Percentiles rank a stretch among this genome's conserved stretches.
Conservation (phyloP, 306 rosid genomes). For the Gleditsia sinensis region DNA sequence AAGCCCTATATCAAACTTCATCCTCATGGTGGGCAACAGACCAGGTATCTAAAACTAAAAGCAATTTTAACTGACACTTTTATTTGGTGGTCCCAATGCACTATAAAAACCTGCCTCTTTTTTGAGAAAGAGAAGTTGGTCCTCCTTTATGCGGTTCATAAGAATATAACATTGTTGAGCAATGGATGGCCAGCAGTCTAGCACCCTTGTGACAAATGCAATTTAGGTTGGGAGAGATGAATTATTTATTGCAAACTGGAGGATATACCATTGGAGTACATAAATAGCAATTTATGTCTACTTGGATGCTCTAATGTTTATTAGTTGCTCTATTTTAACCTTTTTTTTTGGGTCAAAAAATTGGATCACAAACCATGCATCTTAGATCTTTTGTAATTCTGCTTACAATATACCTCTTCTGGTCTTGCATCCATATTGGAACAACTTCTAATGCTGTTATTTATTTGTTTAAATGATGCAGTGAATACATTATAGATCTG, state of each 20-base stretch:
- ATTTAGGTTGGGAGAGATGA: slow-evolving; percentile 17
- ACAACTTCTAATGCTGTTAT: slow-evolving; percentile 33
- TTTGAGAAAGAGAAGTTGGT: slow-evolving; percentile 17
- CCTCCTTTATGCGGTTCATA: slow-evolving; percentile 15
- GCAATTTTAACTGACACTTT: slow-evolving; percentile 16
- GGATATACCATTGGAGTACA: slow-evolving; percentile 19
- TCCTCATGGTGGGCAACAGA: slow-evolving; percentile 20
- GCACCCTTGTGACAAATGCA: slow-evolving; percentile 12
- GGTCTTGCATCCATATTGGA: slow-evolving; percentile 20
- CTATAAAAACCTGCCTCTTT: slow-evolving; percentile 18
- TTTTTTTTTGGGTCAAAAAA: slow-evolving; percentile 12
- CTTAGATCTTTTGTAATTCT: slow-evolving; percentile 23
- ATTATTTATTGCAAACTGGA: slow-evolving; percentile 18
- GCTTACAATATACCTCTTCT: slow-evolving; percentile 25
- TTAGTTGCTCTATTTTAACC: slow-evolving; percentile 28
- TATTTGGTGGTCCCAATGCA: slow-evolving; percentile 22
- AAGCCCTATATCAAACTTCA: slow-evolving; percentile 12
- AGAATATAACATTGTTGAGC: slow-evolving; percentile 12
- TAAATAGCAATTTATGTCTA: slow-evolving; percentile 28
- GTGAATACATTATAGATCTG: slow-evolving; percentile 95
- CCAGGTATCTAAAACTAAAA: background rate
- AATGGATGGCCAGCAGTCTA: no score
- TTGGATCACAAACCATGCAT: background rate
- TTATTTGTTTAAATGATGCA: slow-evolving; percentile 55
- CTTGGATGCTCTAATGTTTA: slow-evolving; percentile 9